Evolutionary conservation across 108 stramenopile genomes (phyloP), one percentile per base, ranked within the genome.

Genomic region (Fistulifera pelliculosa): DNA sequence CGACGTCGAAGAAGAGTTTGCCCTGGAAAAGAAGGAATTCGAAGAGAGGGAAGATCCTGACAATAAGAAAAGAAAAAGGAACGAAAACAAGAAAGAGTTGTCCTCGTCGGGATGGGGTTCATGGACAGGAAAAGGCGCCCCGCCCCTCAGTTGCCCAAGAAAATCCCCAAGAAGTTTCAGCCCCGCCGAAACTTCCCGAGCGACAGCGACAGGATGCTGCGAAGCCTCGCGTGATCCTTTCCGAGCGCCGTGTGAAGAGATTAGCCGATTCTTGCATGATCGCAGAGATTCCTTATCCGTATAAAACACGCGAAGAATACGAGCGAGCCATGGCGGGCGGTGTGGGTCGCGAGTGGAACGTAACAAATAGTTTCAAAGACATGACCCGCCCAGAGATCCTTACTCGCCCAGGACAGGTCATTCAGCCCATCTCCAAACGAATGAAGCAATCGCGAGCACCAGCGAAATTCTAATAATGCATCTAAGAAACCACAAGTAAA

Each of bases 301-400:
- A 91, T 69, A 89, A 76, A 35, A 79, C 81, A 39, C 75, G 93
- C 23, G 94, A 85, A 54, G 90, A 99, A 66, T 99, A 99, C 65
- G 97, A 99, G 65, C 73, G 69, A 24, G 81, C 93, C 21, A 85
- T 97, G 77, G 72, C 83, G 19, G 94, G 94, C 18, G 90, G 93
- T 17, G 55, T 99, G 15, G 98, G 98, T 17, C 60, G 52, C 27
- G 98, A 99, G 68, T 99, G 96, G 95, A 97, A 98, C 58, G 89
- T 95, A 0, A 71, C 76, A 7, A 56, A 76, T 25, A 76, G 84
- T 15, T 79, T 93, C 43, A 85, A 87, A 64, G 80, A 79, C 31
- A 70, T 93, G 76, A 96, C 94, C 0, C 74, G 92, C 11, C 95
- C 95, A 0, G 88, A 87, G 27, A 82, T 99, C 14, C 59, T 92